phyloP scores from a whole-genome alignment of 2,329 filamentous ascomycete genomes.

The Pseudocercospora crystallina region DNA sequence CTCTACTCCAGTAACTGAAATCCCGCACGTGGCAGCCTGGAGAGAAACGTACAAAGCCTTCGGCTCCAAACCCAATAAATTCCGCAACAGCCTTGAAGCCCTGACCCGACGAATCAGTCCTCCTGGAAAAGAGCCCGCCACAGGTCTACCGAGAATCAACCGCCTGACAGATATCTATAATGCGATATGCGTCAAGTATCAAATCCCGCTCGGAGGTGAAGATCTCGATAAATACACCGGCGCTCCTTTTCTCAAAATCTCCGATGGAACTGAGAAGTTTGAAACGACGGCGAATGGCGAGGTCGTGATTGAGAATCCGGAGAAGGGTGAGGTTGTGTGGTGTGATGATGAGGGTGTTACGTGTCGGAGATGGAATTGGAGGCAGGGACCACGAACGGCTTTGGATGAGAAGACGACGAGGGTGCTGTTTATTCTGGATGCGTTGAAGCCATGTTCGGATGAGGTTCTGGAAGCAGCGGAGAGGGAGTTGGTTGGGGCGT shows the following conservation, averaged over 20 bases:
- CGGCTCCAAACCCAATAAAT: conserved; percentile 41
- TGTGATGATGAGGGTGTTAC: conserved; percentile 41
- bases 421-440: conserved; percentile 40
- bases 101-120: conserved; percentile 34
- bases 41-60: conserved; percentile 41
- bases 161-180: conserved; percentile 44
- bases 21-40: conserved; percentile 42
- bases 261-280: conserved; percentile 39
- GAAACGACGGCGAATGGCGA: conserved; percentile 35
- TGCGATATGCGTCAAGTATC: conserved; percentile 41
- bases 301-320: conserved; percentile 20
- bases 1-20: conserved; percentile 28
- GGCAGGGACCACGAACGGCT: conserved; percentile 39
- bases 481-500: conserved; percentile 28
- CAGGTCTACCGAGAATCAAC: conserved; percentile 40
- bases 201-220: conserved; percentile 42
- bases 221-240: conserved; percentile 41
- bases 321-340: conserved; percentile 41
- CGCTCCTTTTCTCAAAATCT: conserved; percentile 32
- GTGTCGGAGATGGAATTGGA: conserved; percentile 43
- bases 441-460: conserved; percentile 28
- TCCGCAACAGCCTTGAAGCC: conserved; percentile 40
- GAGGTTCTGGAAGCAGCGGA: conserved; percentile 29
- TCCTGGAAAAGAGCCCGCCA: conserved; percentile 14
- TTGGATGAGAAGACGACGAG: conserved; percentile 37